Conservation (phyloP, 2,329 filamentous ascomycete species). For the Fusarium haematococcum region DNA sequence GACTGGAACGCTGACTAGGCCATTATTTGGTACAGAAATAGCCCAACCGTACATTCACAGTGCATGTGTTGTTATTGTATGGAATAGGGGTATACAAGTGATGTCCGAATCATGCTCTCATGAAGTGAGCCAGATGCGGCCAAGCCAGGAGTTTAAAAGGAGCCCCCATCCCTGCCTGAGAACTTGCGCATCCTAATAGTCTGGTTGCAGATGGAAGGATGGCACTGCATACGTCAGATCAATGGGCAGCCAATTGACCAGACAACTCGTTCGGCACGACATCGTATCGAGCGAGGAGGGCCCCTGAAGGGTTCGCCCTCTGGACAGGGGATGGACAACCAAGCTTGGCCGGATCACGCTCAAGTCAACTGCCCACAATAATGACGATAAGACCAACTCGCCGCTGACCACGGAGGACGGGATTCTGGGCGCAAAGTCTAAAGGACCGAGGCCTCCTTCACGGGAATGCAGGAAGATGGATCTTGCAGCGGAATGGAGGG, state of each 20-base stretch:
- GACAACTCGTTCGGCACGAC: neutral
- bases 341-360: slow-evolving; percentile 30
- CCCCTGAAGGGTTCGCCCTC: neutral
- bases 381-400: slow-evolving; percentile 30
- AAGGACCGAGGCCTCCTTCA: slow-evolving; percentile 28
- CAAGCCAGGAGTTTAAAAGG: slow-evolving; percentile 5
- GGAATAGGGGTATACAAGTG: slow-evolving; percentile 16
- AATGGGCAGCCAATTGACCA: neutral
- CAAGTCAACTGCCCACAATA: slow-evolving; percentile 28
- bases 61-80: neutral
- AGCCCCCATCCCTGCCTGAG: slow-evolving; percentile 13
- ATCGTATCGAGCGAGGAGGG: slow-evolving; percentile 4
- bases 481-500: slow-evolving; percentile 32
- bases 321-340: neutral
- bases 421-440: slow-evolving; percentile 10
- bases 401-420: slow-evolving; percentile 24
- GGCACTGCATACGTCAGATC: slow-evolving; percentile 2
- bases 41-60: slow-evolving; percentile 2
- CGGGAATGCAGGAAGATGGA: slow-evolving; percentile 34
- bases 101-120: neutral
- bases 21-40: slow-evolving; percentile 23
- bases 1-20: slow-evolving; percentile 17
- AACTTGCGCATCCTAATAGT: slow-evolving; percentile 8
- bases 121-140: slow-evolving; percentile 11
- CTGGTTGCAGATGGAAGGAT: neutral